Evolutionary conservation across 78 protist genomes (phyloP).

Genomic region (Cavenderia fasciculata): DNA sequence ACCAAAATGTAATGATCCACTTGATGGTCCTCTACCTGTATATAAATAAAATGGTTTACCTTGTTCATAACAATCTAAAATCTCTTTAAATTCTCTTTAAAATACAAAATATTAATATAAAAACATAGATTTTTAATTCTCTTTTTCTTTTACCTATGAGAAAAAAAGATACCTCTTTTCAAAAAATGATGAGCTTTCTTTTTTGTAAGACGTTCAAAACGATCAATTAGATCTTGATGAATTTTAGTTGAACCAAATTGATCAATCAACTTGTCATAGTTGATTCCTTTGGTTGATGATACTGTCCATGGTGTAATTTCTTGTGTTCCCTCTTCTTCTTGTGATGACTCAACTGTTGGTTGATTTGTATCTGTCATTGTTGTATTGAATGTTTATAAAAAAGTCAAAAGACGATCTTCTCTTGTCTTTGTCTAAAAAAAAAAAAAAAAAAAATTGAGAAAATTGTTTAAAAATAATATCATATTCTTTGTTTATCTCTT

Average conservation of each 20-base stretch:
- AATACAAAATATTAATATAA: not conserved
- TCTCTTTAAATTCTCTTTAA: slow-evolving; percentile 85
- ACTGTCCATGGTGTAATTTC: slow-evolving; percentile 71
- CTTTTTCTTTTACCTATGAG: slow-evolving; percentile 87
- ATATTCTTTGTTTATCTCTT: not conserved
- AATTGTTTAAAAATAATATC: no score
- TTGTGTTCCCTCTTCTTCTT: not conserved
- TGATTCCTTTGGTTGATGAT: slow-evolving; percentile 78
- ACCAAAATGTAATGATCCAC: slow-evolving; percentile 98
- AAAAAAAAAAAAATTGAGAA: not conserved
- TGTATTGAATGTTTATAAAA: no score
- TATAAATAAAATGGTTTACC: slow-evolving; percentile 97
- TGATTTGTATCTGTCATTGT: slow-evolving; percentile 3
- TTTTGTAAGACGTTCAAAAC: slow-evolving; percentile 91
- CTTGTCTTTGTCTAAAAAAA: not conserved
- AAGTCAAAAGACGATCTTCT: no score
- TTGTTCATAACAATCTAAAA: slow-evolving; percentile 90
- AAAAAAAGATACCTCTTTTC: slow-evolving; percentile 92
- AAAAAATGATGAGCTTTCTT: slow-evolving; percentile 88
- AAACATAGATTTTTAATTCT: slow-evolving; percentile 63
- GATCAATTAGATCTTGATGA: slow-evolving; percentile 68
- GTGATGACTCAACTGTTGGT: not conserved
- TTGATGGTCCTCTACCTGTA: slow-evolving; percentile 99
- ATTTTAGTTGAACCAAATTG: slow-evolving; percentile 88
- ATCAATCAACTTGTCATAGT: slow-evolving; percentile 92